Percentiles rank a stretch among this genome's conserved stretches.
These are phyloP conservation scores for Sarcodon aspratus DNA, from an alignment of 768 basidiomycete species.

Conservation along the genomic window DNA sequence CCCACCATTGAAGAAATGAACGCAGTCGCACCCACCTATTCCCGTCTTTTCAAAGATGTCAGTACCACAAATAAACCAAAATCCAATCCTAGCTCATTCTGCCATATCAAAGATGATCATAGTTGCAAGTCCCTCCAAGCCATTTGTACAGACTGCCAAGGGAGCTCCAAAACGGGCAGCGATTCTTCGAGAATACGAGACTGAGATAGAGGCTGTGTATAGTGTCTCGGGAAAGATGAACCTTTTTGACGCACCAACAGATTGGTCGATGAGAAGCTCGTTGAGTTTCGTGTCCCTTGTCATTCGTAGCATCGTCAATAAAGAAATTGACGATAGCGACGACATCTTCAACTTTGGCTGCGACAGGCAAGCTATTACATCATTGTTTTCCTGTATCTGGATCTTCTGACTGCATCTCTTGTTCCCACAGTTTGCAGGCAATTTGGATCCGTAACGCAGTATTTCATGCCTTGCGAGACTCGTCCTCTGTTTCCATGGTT, in stretches of 20 bases:
- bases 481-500: conserved; percentile 6
- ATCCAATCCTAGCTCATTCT: neutral
- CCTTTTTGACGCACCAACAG: conserved; percentile 14
- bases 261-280: conserved; percentile 14
- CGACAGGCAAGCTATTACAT: conserved; percentile 17
- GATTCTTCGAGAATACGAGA: conserved; percentile 24
- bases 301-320: conserved; percentile 20
- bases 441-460: conserved; percentile 22
- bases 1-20: conserved; percentile 14
- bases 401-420: neutral
- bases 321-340: conserved; percentile 16
- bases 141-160: conserved; percentile 32
- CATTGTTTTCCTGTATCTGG: neutral
- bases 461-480: conserved; percentile 14
- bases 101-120: conserved; percentile 27
- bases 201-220: conserved; percentile 29
- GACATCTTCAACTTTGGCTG: conserved; percentile 23
- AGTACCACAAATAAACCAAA: neutral
- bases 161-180: conserved; percentile 23
- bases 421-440: conserved; percentile 15
- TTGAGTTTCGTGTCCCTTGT: conserved; percentile 20
- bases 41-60: conserved; percentile 18
- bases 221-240: conserved; percentile 19
- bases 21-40: conserved; percentile 14
- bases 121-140: conserved; percentile 24